Evolutionary conservation across 108 stramenopile species (phyloP).

Genomic region (Heterococcus sp.): DNA sequence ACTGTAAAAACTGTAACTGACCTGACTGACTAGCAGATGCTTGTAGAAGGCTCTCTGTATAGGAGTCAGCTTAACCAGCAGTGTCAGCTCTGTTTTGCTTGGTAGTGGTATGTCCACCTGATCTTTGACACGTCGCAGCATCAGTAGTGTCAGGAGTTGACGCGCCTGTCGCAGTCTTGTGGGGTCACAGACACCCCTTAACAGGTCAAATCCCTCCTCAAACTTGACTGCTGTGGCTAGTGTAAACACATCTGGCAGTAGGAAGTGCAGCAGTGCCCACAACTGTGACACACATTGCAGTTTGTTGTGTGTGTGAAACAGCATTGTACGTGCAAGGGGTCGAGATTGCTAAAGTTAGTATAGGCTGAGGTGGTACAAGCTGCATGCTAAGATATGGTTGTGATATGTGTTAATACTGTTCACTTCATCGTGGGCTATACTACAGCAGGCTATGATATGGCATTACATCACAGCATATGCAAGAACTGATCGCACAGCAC

Average conservation of each 20-base stretch:
- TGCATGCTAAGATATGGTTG: too few species aligned
- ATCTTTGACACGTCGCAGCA: conserved; percentile 79
- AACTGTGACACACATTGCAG: conserved; percentile 52
- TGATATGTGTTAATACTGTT: too few species aligned
- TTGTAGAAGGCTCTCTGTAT: conserved; percentile 93
- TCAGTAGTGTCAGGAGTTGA: conserved; percentile 88
- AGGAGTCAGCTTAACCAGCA: conserved; percentile 70
- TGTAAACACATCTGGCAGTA: conserved; percentile 50
- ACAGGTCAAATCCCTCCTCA: conserved; percentile 28
- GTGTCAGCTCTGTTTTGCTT: conserved; percentile 30
- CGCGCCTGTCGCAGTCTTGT: conserved; percentile 84
- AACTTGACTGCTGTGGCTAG: conserved; percentile 33
- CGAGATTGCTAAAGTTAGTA: too few species aligned
- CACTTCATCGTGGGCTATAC: too few species aligned
- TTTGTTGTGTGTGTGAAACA: too few species aligned
- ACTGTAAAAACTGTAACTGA: too few species aligned
- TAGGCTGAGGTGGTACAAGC: too few species aligned
- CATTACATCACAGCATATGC: too few species aligned
- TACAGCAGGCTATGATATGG: too few species aligned
- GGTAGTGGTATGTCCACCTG: conserved; percentile 78
- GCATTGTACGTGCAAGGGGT: too few species aligned
- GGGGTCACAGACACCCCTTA: conserved; percentile 44
- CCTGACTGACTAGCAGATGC: conserved; percentile 16
- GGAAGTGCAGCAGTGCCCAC: conserved; percentile 55
- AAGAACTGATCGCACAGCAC: too few species aligned